Evolutionary conservation across 257 asterid species (phyloP), one percentile per base, ranked within the genome.

Genomic region (Solanum phureja): DNA sequence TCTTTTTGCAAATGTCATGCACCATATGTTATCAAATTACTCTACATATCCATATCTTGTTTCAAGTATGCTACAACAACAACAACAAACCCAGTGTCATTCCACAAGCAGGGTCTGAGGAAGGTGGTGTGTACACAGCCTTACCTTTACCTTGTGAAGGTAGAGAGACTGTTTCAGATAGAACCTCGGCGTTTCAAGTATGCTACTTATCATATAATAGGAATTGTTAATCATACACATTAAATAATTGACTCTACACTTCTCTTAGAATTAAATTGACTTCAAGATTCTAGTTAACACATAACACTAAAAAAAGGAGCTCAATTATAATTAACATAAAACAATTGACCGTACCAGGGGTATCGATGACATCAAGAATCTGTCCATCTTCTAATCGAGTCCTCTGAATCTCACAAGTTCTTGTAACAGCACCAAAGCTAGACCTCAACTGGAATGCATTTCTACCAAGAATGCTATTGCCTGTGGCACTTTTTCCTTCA

Each of bases 401-500:
- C n/a, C 38, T 87, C 84, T 88, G 96, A 88, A 93, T 88, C 91
- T 95, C 98, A 90, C 99, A 93, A 19, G 93, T 94, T 86, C 92
- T 94, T 12, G 98, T 95, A 74, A 96, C 99, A 69, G 96, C 98
- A 86, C 94, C 91, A 44, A 94, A 92, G 93, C 95, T 90, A 66
- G 93, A 69, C 93, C 89, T 88, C 1, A 97, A 96, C 89, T 64
- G 94, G 92, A 95, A 96, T 60, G 93, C 94, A 91, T 86, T 91
- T 75, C 83, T 89, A 40, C 92, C 64, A 27, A 96, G 89, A 71
- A 96, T 95, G 83, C 98, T 95, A 88, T 96, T 95, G 62, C 98
- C 98, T 0, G 99, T 95, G 13, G 99, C 99, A 87, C 99, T 96
- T 88, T 93, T 96, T 1, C 99, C 98, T 87, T 94, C 93, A 56